Evolutionary conservation across 176 grass and related monocot genomes (phyloP).

Genomic region (Eragrostis nindensis): DNA sequence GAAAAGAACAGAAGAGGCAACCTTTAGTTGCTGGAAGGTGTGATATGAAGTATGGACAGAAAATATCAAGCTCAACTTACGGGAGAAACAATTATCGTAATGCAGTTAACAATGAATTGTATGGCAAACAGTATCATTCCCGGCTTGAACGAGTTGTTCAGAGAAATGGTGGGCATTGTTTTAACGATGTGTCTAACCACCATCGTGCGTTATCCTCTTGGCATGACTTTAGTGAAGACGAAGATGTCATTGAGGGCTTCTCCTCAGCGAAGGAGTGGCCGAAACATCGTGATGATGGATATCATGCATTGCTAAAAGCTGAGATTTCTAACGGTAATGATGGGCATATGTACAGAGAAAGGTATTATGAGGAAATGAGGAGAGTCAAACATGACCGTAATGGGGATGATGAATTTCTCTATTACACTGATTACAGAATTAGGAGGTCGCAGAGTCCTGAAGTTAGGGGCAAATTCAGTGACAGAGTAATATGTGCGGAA

Average conservation of each 20-base stretch:
- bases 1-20: conserved; percentile 33
- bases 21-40: conserved; percentile 23
- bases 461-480: conserved; percentile 39
- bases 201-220: conserved; percentile 14
- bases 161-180: conserved; percentile 33
- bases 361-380: conserved; percentile 42
- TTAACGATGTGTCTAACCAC: conserved; percentile 16
- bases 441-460: conserved; percentile 31
- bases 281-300: conserved; percentile 10
- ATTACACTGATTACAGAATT: conserved; percentile 37
- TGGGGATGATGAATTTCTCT: conserved; percentile 35
- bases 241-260: conserved; percentile 29
- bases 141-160: conserved; percentile 27
- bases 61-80: conserved; percentile 45
- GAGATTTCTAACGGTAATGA: conserved; percentile 34
- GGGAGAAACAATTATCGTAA: conserved; percentile 27
- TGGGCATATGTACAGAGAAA: conserved; percentile 40
- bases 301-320: conserved; percentile 43
- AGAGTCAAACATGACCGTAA: conserved; percentile 14
- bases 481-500: conserved; percentile 33
- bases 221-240: conserved; percentile 39
- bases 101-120: conserved; percentile 24
- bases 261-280: conserved; percentile 36
- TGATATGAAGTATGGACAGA: conserved; percentile 33
- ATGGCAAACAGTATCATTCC: conserved; percentile 32